Evolutionary conservation across 1,284 basidiomycete genomes (phyloP), one percentile per base, ranked within the genome.

Genomic region (Caloboletus inedulis): DNA sequence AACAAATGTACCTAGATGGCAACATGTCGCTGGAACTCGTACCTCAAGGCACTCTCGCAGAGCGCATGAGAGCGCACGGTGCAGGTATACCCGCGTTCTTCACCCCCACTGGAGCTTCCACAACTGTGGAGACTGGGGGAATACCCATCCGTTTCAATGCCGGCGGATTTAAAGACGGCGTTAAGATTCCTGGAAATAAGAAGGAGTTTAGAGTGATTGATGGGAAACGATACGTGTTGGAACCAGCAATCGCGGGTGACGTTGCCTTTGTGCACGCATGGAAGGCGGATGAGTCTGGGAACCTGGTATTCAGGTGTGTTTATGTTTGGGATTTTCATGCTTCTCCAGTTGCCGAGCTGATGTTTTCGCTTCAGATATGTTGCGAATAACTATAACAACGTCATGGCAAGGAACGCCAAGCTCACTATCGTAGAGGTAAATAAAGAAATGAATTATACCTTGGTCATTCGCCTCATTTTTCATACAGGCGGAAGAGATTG

Each of bases 31-130:
- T 95, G 19, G 93, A 95, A 69, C 83, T 95, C 27, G 88, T 89
- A 27, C 93, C 93, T 3, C 93, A 95, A 71, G 93, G 84, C 4
- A 94, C 92, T 2, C 83, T 98, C 16, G 93, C 89, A 21, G 95
- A 96, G 67, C 85, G 94, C 57, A 79, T 96, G 54, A 84, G 94
- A 35, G 89, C 94, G 3, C 91, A 92, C 51, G 93, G 88, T 4
- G 89, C 91, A 19, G 94, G 95, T 40, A 94, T 97, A 57, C 94
- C 94, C 1, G 94, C 91, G 8, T 94, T 98, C 76, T 97, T 81
- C 74, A 97, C 94, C 1, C 90, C 94, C 2, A 96, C 94, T 1
- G 94, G 94, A 47, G 89, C 89, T 6, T 81, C 78, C 7, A 93
- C 91, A 10, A 81, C 84, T 3, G 81, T 93, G 12, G 89, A 92